These are phyloP conservation scores for Coemansia sp. DNA, from an alignment of 192 early-diverging fungal species.

Conservation along the genomic window DNA sequence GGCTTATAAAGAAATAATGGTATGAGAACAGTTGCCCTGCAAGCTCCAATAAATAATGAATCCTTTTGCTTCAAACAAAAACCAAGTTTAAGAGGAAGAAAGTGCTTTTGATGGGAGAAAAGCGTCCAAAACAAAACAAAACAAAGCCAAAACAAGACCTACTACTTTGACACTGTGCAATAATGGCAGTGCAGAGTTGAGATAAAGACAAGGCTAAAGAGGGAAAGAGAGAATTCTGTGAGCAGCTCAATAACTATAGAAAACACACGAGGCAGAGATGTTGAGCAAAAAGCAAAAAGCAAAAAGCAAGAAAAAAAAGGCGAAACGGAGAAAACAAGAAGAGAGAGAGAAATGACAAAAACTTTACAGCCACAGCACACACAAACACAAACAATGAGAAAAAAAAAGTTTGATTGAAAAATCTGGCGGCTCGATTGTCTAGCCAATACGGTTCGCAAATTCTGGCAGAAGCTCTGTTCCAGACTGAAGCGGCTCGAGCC, in stretches of 20 bases:
- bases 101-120: not conserved
- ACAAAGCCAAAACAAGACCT: not conserved
- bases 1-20: not conserved
- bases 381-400: not conserved
- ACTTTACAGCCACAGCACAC: not conserved
- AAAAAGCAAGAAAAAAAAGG: constrained; percentile 1
- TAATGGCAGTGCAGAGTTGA: not conserved
- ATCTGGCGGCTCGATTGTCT: not conserved
- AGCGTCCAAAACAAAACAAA: not conserved
- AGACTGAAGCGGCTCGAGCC: not conserved
- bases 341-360: not conserved
- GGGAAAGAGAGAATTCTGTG: not conserved
- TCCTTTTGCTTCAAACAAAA: not conserved
- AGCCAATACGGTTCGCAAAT: not conserved
- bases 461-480: not conserved
- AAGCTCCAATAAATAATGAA: not conserved
- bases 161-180: not conserved
- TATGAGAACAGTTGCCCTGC: not conserved
- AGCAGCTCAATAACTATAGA: not conserved
- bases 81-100: not conserved
- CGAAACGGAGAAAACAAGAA: not conserved
- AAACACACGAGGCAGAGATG: not conserved
- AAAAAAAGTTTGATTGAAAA: constrained; percentile 1
- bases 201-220: not conserved
- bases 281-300: not conserved